Evolutionary conservation across 192 early-diverging fungal species (phyloP).

Genomic region (Backusella sp.): DNA sequence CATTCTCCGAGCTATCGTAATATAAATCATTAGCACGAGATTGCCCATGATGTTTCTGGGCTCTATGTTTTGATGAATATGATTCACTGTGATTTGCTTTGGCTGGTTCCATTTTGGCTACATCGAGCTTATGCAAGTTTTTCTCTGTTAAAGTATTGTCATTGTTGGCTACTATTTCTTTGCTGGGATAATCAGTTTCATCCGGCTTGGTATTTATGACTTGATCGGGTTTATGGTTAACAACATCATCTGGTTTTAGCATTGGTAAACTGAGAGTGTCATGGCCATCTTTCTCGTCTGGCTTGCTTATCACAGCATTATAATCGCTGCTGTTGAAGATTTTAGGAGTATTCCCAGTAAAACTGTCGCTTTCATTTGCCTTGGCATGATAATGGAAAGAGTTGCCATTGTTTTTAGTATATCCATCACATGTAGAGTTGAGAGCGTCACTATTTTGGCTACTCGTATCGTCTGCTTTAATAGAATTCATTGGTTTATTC

Average conservation of each 20-base stretch:
- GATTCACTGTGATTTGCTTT: too few species aligned
- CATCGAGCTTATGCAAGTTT: neutral
- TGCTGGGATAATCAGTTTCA: neutral
- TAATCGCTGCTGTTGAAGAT: neutral
- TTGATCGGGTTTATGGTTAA: neutral
- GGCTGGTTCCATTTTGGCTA: neutral
- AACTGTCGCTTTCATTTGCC: too few species aligned
- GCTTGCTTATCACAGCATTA: neutral
- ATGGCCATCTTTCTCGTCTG: neutral
- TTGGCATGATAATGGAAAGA: neutral
- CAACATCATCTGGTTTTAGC: neutral
- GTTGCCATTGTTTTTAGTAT: neutral
- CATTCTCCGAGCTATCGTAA: neutral
- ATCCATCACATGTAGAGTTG: neutral
- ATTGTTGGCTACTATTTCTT: too few species aligned
- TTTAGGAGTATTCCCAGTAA: neutral
- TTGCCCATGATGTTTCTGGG: too few species aligned
- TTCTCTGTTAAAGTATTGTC: neutral
- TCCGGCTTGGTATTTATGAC: neutral
- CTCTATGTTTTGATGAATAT: neutral
- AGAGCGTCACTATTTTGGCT: too few species aligned
- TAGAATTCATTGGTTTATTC: neutral
- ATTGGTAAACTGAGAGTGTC: neutral
- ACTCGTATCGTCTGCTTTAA: too few species aligned
- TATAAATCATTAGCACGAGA: neutral